phyloP scores from a whole-genome alignment of 1,284 basidiomycete genomes.

The Melampsora americana region DNA sequence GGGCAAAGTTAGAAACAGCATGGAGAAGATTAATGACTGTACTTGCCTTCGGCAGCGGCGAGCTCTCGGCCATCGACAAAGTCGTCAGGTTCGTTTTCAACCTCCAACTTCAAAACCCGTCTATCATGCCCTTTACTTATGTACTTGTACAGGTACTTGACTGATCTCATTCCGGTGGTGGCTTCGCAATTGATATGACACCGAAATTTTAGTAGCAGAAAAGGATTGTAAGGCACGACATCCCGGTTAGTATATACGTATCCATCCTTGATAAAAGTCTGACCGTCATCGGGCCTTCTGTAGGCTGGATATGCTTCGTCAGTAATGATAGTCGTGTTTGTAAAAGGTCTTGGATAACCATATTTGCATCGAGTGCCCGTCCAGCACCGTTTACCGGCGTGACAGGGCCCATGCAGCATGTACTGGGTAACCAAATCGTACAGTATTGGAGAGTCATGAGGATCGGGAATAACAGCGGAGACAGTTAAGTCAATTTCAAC shows the following conservation, averaged over 20 bases:
- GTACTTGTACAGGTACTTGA: slow-evolving; percentile 27
- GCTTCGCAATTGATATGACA: slow-evolving; percentile 26
- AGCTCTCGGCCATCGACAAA: too few relatives aligned
- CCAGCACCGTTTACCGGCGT: neutral
- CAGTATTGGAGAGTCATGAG: neutral
- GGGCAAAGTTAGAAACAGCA: too few relatives aligned
- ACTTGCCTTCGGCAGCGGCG: too few relatives aligned
- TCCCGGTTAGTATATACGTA: neutral
- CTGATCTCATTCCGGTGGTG: neutral
- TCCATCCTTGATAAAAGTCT: neutral
- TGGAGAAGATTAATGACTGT: too few relatives aligned
- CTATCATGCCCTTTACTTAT: neutral
- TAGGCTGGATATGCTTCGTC: neutral
- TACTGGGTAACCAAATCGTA: neutral
- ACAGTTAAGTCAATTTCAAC: neutral
- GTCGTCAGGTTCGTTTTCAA: too few relatives aligned
- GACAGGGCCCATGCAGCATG: slow-evolving; percentile 15
- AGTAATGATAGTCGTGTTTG: neutral
- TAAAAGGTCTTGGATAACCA: neutral
- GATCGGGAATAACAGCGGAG: slow-evolving; percentile 3
- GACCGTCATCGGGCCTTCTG: neutral
- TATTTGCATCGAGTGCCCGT: neutral
- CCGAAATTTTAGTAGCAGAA: neutral
- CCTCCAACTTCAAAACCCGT: too few relatives aligned
- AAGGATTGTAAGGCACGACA: slow-evolving; percentile 19